A percentile compares a stretch with the other conserved stretches of the same genome.
phyloP scores from a whole-genome alignment of 257 asterid species.

The Solanum pennellii region DNA sequence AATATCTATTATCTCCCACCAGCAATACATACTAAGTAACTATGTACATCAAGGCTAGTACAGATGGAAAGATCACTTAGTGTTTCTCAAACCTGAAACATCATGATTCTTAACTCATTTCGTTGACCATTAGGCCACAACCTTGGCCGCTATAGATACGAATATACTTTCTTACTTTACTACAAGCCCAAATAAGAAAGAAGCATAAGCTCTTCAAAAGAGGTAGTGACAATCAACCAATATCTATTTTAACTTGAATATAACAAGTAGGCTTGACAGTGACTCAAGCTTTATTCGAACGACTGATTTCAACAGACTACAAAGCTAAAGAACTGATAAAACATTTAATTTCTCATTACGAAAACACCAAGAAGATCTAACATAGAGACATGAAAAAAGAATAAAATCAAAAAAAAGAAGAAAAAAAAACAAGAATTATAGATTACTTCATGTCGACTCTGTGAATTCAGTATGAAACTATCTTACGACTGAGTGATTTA shows the following conservation, averaged over 20 bases:
- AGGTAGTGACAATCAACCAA: background rate
- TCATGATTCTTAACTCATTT: background rate
- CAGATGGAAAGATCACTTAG: background rate
- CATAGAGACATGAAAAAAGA: background rate
- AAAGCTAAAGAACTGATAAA: background rate
- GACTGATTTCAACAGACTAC: background rate
- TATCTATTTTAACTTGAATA: background rate
- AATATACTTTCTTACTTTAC: background rate
- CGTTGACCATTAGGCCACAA: background rate
- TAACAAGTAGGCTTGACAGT: background rate
- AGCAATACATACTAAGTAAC: background rate
- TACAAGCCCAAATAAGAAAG: background rate
- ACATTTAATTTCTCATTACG: background rate
- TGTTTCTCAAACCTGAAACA: background rate
- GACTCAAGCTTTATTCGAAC: background rate
- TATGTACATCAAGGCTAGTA: background rate
- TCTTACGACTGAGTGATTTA: constrained; percentile 52
- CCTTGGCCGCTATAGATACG: background rate
- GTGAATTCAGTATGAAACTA: constrained; percentile 43
- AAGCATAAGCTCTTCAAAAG: background rate
- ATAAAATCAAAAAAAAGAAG: background rate
- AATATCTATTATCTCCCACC: background rate
- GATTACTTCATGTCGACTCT: background rate
- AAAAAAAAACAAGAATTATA: background rate
- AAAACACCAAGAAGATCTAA: background rate